phyloP scores from a whole-genome alignment of 2,329 filamentous ascomycete species.

The Madurella mycetomatis region DNA sequence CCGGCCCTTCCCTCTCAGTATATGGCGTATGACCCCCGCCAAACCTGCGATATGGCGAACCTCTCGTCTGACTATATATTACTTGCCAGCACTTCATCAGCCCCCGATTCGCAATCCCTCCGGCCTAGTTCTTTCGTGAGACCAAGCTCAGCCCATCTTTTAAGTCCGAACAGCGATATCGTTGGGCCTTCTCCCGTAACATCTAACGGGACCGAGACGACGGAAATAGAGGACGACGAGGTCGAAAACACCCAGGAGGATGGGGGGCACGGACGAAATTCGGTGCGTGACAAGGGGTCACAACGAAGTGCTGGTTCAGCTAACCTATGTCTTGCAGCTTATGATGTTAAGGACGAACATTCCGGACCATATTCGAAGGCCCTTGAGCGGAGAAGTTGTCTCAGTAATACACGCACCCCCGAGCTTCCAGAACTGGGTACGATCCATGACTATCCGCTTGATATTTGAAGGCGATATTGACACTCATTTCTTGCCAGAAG shows the following conservation, averaged over 20 bases:
- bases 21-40: constrained; percentile 43
- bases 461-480: constrained; percentile 20
- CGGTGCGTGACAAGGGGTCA: constrained; percentile 18
- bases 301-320: neutral
- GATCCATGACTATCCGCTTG: constrained; percentile 24
- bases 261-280: constrained; percentile 24
- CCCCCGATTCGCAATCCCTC: constrained; percentile 44
- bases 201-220: constrained; percentile 76
- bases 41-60: neutral
- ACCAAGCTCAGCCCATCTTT: constrained; percentile 45
- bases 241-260: constrained; percentile 49
- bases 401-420: constrained; percentile 90
- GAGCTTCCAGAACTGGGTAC: constrained; percentile 76
- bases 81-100: constrained; percentile 38
- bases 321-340: constrained; percentile 34
- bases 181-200: constrained; percentile 81
- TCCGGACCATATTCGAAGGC: constrained; percentile 52
- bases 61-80: constrained; percentile 15
- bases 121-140: constrained; percentile 49
- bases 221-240: constrained; percentile 81
- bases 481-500: constrained; percentile 33
- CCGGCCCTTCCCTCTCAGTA: constrained; percentile 46
- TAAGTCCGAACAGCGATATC: constrained; percentile 62
- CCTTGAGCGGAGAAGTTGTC: constrained; percentile 69
- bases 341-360: constrained; percentile 54